phyloP scores from a whole-genome alignment of 129 eudicot genomes.

The Sambucus nigra region DNA sequence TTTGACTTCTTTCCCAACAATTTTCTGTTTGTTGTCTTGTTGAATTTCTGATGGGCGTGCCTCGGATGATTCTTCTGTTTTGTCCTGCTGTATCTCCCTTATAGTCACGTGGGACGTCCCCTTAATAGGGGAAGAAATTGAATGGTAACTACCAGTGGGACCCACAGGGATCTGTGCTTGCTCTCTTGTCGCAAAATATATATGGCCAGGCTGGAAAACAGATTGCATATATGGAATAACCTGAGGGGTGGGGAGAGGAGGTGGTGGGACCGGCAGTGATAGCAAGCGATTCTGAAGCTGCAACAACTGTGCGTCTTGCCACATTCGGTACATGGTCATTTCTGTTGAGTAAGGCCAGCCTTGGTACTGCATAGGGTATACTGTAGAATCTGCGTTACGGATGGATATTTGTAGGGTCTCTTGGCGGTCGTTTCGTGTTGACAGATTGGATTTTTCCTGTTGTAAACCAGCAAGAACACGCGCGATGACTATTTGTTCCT shows the following conservation, averaged over 20 bases:
- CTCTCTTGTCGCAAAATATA: conserved; percentile 9
- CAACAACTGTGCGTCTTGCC: conserved; percentile 17
- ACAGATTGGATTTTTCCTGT: conserved; percentile 7
- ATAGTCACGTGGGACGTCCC: conserved; percentile 16
- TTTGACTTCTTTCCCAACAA: conserved; percentile 5
- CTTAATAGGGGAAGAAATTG: conserved; percentile 1
- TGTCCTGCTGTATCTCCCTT: conserved; percentile 21
- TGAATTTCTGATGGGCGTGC: not conserved
- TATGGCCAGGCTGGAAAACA: conserved; percentile 16
- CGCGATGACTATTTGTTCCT: conserved; percentile 26
- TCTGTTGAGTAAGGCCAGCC: conserved; percentile 18
- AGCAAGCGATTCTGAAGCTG: conserved; percentile 14
- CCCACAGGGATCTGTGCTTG: not conserved
- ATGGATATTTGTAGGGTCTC: not conserved
- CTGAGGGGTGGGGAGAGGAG: conserved; percentile 6
- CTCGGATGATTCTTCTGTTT: conserved; percentile 4
- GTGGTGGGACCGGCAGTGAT: conserved; percentile 8
- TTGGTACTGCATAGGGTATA: conserved; percentile 1
- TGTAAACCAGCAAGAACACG: conserved; percentile 19
- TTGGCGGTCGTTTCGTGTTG: conserved; percentile 3
- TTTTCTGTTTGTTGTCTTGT: conserved; percentile 1
- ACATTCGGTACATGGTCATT: conserved; percentile 14
- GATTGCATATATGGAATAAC: conserved; percentile 16
- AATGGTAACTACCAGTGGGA: not conserved
- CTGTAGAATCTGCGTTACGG: not conserved